A percentile compares a stretch with the other conserved stretches of the same genome.
Evolutionary conservation across 257 asterid species (phyloP).

Genomic region (Solanum okadae): DNA sequence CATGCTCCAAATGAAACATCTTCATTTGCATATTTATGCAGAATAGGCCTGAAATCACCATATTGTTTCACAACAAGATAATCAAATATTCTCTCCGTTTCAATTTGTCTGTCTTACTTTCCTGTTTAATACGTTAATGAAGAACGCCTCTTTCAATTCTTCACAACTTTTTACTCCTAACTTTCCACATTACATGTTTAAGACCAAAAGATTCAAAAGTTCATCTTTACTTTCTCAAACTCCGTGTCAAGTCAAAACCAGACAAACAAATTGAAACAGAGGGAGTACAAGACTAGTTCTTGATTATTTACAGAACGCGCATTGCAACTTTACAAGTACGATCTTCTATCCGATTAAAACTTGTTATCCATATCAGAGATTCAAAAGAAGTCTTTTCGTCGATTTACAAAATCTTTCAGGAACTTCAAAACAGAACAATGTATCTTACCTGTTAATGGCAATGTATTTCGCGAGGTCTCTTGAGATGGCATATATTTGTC

Average conservation of each 20-base stretch:
- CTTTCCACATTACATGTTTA: no score
- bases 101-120: not conserved
- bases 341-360: not conserved
- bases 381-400: not conserved
- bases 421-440: not conserved
- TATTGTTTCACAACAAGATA: not conserved
- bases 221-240: not conserved
- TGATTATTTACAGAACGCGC: not conserved
- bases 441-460: conserved; percentile 34
- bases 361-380: not conserved
- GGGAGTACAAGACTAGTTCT: not conserved
- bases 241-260: not conserved
- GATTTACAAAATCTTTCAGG: not conserved
- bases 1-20: conserved; percentile 57
- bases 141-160: not conserved
- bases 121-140: not conserved
- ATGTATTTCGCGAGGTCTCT: conserved; percentile 40
- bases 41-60: conserved; percentile 29
- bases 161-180: no score
- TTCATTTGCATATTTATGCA: conserved; percentile 58
- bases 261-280: no score
- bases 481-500: conserved; percentile 57
- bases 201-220: not conserved
- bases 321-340: not conserved
- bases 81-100: not conserved